Evolutionary conservation across 306 rosid genomes (phyloP).

Genomic region (Ormosia emarginata): DNA sequence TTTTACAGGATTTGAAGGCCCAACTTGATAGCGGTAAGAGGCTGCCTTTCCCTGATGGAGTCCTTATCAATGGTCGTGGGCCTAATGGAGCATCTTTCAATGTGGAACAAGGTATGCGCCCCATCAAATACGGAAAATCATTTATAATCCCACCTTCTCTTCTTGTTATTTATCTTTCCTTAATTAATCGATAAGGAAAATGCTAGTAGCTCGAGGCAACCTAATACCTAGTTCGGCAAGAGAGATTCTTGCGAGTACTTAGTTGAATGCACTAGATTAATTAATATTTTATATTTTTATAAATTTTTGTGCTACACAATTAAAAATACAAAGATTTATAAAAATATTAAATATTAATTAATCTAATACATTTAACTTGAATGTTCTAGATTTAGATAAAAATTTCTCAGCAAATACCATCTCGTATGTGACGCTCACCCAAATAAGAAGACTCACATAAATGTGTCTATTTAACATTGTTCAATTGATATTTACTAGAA

Average conservation of each 20-base stretch:
- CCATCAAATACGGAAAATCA: neutral
- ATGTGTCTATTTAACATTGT: neutral
- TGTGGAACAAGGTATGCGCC: slow-evolving; percentile 81
- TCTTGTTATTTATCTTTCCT: neutral
- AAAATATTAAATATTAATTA: too few species aligned
- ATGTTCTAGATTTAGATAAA: too few species aligned
- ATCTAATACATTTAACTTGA: too few species aligned
- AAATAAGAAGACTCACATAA: too few species aligned
- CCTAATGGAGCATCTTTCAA: slow-evolving; percentile 62
- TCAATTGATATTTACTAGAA: neutral
- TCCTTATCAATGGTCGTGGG: slow-evolving; percentile 95
- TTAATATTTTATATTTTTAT: too few species aligned
- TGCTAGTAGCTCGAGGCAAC: neutral
- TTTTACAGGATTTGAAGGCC: slow-evolving; percentile 48
- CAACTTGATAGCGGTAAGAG: slow-evolving; percentile 70
- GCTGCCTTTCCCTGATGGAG: slow-evolving; percentile 78
- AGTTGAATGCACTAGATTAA: too few species aligned
- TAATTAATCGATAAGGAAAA: neutral
- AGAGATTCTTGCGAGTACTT: too few species aligned
- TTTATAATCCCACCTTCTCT: neutral
- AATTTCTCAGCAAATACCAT: too few species aligned
- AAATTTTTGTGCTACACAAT: too few species aligned
- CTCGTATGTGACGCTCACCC: too few species aligned
- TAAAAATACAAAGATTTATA: too few species aligned
- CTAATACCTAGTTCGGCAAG: neutral